Base-by-base conservation (phyloP, 805 yeast species). In the Starmerella sp. region DNA sequence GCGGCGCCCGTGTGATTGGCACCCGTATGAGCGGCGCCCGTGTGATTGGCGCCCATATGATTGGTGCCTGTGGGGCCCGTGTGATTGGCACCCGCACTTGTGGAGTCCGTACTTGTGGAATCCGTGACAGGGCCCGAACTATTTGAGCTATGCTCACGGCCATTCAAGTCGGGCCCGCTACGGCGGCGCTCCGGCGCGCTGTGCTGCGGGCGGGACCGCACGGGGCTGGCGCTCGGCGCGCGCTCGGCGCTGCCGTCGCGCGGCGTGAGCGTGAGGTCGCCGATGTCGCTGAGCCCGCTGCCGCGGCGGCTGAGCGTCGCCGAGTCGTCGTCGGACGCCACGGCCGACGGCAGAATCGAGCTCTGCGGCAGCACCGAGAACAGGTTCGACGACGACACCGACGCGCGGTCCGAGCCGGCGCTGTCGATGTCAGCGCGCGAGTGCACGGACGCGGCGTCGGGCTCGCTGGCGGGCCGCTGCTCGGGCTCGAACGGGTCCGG, bases 401-500 rank as follows among this genome's bases (percentile, higher is more conserved):
- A 48, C 36, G 34, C 54, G 35, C 28, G 29, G 30, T 15, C 29
- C 34, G 51, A 45, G 15, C 15, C 22, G 6, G 29, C 39, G 22
- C 45, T 10, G 30, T 22, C 17, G 45, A 32, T 8, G 35, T 11
- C 44, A 4, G 11, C 11, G 29, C 29, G 48, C 22, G 37, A 15
- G 11, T 28, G 38, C 17, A 32, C 50, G 31, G n/a, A 28, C 6
- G 6, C 14, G 37, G 7, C 13, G 44, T 29, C 44, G 44, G 8
- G 13, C 14, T 28, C n/a, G 44, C 22, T 17, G 14, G 32, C 22
- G 6, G 52, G 15, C 15, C 30, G 35, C 10, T 15, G 41, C 42
- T 30, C 38, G 11, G 52, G 38, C 36, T 66, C 75, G 62, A 81
- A 81, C 1, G 85, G 84, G 65, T 84, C 93, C 1, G 84, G 83